Conservation (phyloP, 352 stramenopile genomes). For the Phytophthora fragariaefolia region DNA sequence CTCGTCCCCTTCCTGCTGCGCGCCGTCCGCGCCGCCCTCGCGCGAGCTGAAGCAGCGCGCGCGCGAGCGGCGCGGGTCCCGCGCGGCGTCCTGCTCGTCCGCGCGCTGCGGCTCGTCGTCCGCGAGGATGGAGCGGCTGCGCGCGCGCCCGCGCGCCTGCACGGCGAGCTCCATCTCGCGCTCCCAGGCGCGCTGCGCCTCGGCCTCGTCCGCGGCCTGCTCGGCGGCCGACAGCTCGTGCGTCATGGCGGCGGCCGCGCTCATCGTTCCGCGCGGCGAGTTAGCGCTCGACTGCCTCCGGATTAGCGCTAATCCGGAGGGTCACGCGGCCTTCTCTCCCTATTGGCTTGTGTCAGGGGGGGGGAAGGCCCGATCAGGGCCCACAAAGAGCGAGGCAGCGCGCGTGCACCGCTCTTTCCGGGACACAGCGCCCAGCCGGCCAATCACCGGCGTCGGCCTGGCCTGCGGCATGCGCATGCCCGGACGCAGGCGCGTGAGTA, state of each 20-base stretch:
- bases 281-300: conserved; percentile 17
- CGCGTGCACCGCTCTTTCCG: conserved; percentile 8
- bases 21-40: neutral
- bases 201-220: conserved; percentile 55
- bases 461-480: neutral
- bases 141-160: conserved; percentile 71
- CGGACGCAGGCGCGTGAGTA: conserved; percentile 22
- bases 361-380: conserved; percentile 6
- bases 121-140: conserved; percentile 83
- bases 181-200: conserved; percentile 71
- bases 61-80: conserved; percentile 38
- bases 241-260: conserved; percentile 20
- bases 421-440: neutral
- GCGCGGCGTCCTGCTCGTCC: neutral
- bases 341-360: conserved; percentile 29
- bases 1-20: conserved; percentile 10
- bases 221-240: conserved; percentile 24
- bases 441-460: conserved; percentile 7
- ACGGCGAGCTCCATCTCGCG: conserved; percentile 85
- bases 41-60: conserved; percentile 62
- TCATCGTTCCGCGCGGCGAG: conserved; percentile 27
- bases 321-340: conserved; percentile 15
- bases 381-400: conserved; percentile 13
- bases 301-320: conserved; percentile 7
- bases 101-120: conserved; percentile 37